Evolutionary conservation across 352 stramenopile genomes (phyloP).

Genomic region (Pythium vanterpoolii): DNA sequence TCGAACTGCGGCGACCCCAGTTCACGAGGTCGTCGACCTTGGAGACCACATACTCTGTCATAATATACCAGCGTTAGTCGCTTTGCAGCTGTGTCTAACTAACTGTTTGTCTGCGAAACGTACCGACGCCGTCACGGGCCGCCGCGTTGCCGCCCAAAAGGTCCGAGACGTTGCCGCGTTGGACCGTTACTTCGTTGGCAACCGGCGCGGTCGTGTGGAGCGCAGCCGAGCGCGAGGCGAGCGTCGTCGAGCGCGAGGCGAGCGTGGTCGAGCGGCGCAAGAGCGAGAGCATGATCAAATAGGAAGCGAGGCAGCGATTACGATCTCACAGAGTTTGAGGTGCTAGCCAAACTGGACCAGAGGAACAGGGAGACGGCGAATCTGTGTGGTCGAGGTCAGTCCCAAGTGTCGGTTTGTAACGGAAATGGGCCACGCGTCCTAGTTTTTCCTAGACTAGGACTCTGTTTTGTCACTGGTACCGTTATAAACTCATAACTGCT

Average conservation of each 20-base stretch:
- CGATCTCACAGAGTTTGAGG: too few species aligned
- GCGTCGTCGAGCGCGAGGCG: slow-evolving; percentile 16
- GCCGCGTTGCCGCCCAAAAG: slow-evolving; percentile 62
- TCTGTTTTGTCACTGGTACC: too few species aligned
- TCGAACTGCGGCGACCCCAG: slow-evolving; percentile 94
- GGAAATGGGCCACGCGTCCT: too few species aligned
- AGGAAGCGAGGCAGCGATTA: neutral
- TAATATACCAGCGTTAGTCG: neutral
- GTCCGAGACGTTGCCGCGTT: slow-evolving; percentile 71
- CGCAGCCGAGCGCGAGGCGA: slow-evolving; percentile 21
- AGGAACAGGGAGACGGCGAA: too few species aligned
- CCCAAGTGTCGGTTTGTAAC: too few species aligned
- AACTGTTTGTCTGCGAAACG: slow-evolving; percentile 21
- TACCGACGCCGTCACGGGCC: slow-evolving; percentile 77
- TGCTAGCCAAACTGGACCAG: too few species aligned
- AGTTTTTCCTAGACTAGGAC: too few species aligned
- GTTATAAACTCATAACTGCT: too few species aligned
- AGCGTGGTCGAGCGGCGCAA: slow-evolving; percentile 19
- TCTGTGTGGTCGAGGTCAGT: too few species aligned
- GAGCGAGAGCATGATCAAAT: slow-evolving; percentile 24
- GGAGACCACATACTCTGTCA: slow-evolving; percentile 95
- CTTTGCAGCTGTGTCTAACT: too few species aligned
- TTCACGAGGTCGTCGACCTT: slow-evolving; percentile 99
- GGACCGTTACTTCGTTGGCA: slow-evolving; percentile 23
- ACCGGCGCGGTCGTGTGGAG: slow-evolving; percentile 22